Evolutionary conservation across 2,329 filamentous ascomycete species (phyloP).

Genomic region (Zarea fungicola): DNA sequence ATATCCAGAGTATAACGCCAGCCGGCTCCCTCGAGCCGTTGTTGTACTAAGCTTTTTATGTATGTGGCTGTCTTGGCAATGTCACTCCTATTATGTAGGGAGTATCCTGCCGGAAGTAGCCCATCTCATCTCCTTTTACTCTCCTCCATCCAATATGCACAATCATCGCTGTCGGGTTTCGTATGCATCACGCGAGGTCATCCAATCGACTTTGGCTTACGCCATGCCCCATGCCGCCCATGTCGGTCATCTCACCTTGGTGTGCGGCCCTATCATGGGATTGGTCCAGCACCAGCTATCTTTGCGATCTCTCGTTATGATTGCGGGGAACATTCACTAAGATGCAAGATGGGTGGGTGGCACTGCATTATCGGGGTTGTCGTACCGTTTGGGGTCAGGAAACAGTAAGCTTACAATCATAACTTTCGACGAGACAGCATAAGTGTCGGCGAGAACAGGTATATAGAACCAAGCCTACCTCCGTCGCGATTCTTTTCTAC

Average conservation of each 20-base stretch:
- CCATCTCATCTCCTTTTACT: neutral
- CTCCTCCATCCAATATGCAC: neutral
- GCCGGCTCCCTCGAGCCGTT: no score
- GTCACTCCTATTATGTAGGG: no score
- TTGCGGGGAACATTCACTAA: slow-evolving; percentile 13
- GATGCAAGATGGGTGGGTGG: slow-evolving; percentile 4
- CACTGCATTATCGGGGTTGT: neutral
- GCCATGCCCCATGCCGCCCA: slow-evolving; percentile 3
- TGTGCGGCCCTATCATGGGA: neutral
- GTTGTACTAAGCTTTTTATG: no score
- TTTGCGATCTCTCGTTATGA: slow-evolving; percentile 6
- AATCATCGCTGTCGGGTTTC: neutral
- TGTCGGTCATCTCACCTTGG: slow-evolving; percentile 8
- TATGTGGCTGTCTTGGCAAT: no score
- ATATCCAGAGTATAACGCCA: no score
- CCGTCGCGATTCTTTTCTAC: neutral
- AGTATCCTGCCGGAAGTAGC: no score
- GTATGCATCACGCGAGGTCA: neutral
- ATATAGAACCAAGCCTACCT: neutral
- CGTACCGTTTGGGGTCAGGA: neutral
- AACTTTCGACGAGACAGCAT: neutral
- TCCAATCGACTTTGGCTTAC: neutral
- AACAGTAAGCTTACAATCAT: slow-evolving; percentile 1
- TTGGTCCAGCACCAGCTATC: neutral
- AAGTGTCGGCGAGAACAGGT: neutral